phyloP scores from a whole-genome alignment of 2,329 filamentous ascomycete genomes.

The Immersiporthe knoxdaviesiana region DNA sequence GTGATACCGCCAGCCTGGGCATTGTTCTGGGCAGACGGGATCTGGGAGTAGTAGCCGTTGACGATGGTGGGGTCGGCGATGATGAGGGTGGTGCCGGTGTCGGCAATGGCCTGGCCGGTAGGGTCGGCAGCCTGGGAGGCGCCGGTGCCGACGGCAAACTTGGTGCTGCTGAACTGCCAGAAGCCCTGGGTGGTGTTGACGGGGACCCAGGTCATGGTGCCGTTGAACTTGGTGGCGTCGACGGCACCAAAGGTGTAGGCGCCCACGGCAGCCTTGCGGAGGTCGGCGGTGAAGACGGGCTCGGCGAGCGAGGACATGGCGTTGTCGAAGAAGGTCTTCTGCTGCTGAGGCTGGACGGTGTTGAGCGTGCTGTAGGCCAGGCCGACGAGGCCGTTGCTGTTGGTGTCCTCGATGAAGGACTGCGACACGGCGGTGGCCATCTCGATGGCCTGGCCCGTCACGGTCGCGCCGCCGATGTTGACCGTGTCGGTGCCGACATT shows the following conservation, averaged over 20 bases:
- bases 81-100: slow-evolving; percentile 67
- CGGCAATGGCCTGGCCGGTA: slow-evolving; percentile 53
- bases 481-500: slow-evolving; percentile 71
- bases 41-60: slow-evolving; percentile 51
- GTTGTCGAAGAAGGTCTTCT: slow-evolving; percentile 78
- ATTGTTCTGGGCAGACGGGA: slow-evolving; percentile 48
- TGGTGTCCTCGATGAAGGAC: slow-evolving; percentile 61
- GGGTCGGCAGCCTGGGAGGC: slow-evolving; percentile 40
- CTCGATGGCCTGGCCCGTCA: slow-evolving; percentile 67
- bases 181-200: slow-evolving; percentile 67
- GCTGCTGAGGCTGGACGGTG: slow-evolving; percentile 62
- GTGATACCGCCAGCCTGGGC: slow-evolving; percentile 47
- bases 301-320: slow-evolving; percentile 61
- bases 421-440: slow-evolving; percentile 62
- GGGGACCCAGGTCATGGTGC: slow-evolving; percentile 62
- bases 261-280: slow-evolving; percentile 63
- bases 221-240: slow-evolving; percentile 64
- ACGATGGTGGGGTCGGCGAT: slow-evolving; percentile 59
- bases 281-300: slow-evolving; percentile 72
- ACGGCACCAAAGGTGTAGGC: slow-evolving; percentile 76
- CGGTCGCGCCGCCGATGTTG: slow-evolving; percentile 66
- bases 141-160: slow-evolving; percentile 57
- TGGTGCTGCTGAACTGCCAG: slow-evolving; percentile 67
- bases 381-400: slow-evolving; percentile 70
- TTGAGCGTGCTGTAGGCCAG: slow-evolving; percentile 69